Base-by-base conservation (phyloP, 2,329 filamentous ascomycete species). In the Calcarisporium arbuscula region DNA sequence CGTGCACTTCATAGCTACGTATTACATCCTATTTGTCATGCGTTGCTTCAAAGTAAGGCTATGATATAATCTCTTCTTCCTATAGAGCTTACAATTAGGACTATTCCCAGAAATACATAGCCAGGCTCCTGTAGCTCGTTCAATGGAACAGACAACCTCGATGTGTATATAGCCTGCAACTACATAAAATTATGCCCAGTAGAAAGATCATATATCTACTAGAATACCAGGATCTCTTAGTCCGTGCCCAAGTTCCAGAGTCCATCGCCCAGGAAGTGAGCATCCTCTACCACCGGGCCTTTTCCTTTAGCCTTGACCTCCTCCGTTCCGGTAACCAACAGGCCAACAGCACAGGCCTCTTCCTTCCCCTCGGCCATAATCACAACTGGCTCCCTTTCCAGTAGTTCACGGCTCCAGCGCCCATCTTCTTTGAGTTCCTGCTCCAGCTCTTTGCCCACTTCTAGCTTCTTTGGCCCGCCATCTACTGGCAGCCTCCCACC, bases 281-380 rank as follows among this genome's bases (percentile, higher is more conserved):
- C 86, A 41, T 88, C 83, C 67, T 96, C 90, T 47, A 96, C 85
- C 12, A 89, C 92, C 6, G 89, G 85, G 0, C 92, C 92, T 67
- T 96, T 96, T 46, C 87, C 88, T 66, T 90, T 90, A 46, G 79
- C 81, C 74, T 92, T 95, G 58, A 95, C 89, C 62, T 95, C 88
- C 60, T 82, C 80, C 0, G 92, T 95, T 4, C 88, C 83, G 53
- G 82, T 78, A 51, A 86, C 87, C 56, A 98, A 57, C 44, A 84
- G 68, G 0, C 92, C 92, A 1, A 98, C 82, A 36, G 94, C 77
- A 60, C 89, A 95, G 6, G 88, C 86, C 65, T 90, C 80, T 50
- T 83, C 77, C 68, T 98, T 98, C 7, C 92, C 92, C 70, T 98
- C 92, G 0, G 92, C 88, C 66, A 81, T 80, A 14, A 98, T 75